Conservation (phyloP, 2,329 filamentous ascomycete genomes). For the Fusarium pilosicola region DNA sequence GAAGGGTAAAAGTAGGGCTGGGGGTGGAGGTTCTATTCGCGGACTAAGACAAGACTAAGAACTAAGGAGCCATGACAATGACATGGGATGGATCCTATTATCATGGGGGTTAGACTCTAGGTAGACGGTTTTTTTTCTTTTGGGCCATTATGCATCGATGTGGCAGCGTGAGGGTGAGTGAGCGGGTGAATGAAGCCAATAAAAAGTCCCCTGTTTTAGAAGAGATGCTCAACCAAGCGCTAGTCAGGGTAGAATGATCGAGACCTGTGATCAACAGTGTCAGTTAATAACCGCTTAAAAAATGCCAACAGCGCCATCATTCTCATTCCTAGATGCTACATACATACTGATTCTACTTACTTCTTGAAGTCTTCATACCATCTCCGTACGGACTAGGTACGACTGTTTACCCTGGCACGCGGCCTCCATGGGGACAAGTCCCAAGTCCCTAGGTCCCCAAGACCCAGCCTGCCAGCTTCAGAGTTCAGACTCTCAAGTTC, state of each 20-base stretch:
- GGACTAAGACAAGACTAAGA: constrained; percentile 4
- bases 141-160: constrained; percentile 5
- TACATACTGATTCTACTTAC: too few species aligned
- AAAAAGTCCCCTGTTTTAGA: constrained; percentile 30
- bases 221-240: constrained; percentile 4
- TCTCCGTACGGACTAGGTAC: not conserved
- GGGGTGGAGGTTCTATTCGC: constrained; percentile 31
- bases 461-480: constrained; percentile 30
- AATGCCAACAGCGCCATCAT: not conserved
- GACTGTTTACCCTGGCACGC: constrained; percentile 19
- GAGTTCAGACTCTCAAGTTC: constrained; percentile 1
- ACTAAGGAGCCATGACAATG: constrained; percentile 36
- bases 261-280: constrained; percentile 11
- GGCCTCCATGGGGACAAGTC: constrained; percentile 28
- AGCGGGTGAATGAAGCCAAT: constrained; percentile 8
- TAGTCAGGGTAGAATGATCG: constrained; percentile 8
- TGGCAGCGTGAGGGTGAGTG: not conserved
- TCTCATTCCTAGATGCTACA: not conserved
- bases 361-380: not conserved
- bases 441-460: not conserved
- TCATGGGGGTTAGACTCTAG: constrained; percentile 32
- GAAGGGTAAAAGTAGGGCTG: constrained; percentile 35
- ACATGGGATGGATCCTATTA: constrained; percentile 31
- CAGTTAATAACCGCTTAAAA: not conserved
- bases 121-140: not conserved